These are phyloP conservation scores for Cinchona pubescens DNA, from an alignment of 257 asterid genomes.

Conservation along the genomic window DNA sequence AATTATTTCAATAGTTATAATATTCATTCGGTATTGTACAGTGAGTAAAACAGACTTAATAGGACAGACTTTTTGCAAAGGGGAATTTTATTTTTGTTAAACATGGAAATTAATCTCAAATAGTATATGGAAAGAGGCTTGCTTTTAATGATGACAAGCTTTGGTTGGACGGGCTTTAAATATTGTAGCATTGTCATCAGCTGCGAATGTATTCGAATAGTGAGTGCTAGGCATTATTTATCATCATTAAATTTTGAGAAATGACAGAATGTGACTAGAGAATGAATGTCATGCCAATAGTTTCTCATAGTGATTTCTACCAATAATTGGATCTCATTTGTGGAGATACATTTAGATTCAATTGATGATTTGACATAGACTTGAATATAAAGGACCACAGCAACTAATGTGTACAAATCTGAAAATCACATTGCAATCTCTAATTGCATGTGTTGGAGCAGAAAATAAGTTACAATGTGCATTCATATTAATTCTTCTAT, in stretches of 20 bases:
- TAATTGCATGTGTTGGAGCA: not conserved
- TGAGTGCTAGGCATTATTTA: slow-evolving; percentile 8
- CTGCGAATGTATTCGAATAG: slow-evolving; percentile 17
- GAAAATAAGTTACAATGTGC: not conserved
- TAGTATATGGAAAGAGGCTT: not conserved
- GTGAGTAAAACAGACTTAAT: too few species aligned
- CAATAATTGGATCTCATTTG: slow-evolving; percentile 32
- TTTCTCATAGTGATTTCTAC: slow-evolving; percentile 25
- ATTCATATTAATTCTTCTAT: not conserved
- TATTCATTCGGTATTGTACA: too few species aligned
- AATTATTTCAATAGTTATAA: too few species aligned
- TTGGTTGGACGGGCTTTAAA: slow-evolving; percentile 7
- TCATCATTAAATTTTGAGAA: slow-evolving; percentile 31
- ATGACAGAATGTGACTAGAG: slow-evolving; percentile 43
- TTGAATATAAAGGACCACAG: slow-evolving; percentile 33
- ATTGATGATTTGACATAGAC: slow-evolving; percentile 27
- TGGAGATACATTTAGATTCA: slow-evolving; percentile 22
- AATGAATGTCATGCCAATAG: slow-evolving; percentile 49
- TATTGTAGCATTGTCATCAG: slow-evolving; percentile 10
- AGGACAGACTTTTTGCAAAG: not conserved
- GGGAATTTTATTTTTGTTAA: not conserved
- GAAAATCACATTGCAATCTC: not conserved
- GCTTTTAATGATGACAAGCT: slow-evolving; percentile 19
- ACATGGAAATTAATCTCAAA: not conserved
- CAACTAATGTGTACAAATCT: not conserved